Evolutionary conservation across 495 filamentous ascomycete species (phyloP).

Genomic region (Trichoderma erinaceum): DNA sequence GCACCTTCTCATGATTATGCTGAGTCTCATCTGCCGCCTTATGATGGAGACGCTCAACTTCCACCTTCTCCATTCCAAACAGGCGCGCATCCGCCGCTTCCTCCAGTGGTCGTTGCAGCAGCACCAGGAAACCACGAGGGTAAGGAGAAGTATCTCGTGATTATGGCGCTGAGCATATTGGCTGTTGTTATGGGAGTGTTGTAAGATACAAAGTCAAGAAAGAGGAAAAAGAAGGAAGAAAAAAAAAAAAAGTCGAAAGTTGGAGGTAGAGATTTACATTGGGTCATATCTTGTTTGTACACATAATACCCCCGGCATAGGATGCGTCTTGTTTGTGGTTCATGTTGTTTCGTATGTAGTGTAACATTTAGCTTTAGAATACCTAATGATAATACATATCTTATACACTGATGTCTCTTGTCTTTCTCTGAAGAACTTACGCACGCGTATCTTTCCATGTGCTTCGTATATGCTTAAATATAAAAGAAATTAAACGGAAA

Average conservation of each 20-base stretch:
- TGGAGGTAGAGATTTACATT: not conserved
- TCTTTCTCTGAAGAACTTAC: too few relatives aligned
- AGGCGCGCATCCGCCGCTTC: not conserved
- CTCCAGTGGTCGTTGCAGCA: not conserved
- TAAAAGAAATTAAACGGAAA: not conserved
- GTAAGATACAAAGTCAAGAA: slow-evolving; percentile 4
- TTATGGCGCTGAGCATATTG: not conserved
- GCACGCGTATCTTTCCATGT: too few relatives aligned
- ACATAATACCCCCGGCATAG: not conserved
- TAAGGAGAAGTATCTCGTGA: not conserved
- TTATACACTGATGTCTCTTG: too few relatives aligned
- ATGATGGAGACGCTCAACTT: not conserved
- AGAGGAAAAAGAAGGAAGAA: not conserved
- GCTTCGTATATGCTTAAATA: too few relatives aligned
- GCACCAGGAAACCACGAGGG: not conserved
- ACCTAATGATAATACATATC: too few relatives aligned
- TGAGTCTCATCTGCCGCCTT: too few relatives aligned
- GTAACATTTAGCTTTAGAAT: not conserved
- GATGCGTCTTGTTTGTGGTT: too few relatives aligned
- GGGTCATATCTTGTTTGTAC: not conserved
- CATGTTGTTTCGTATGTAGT: not conserved
- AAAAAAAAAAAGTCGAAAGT: not conserved
- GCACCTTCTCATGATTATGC: too few relatives aligned
- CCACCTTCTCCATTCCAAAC: not conserved
- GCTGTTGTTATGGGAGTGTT: not conserved